Conservation (phyloP, 1,284 basidiomycete genomes). For the Cutaneotrichosporon sp. region DNA sequence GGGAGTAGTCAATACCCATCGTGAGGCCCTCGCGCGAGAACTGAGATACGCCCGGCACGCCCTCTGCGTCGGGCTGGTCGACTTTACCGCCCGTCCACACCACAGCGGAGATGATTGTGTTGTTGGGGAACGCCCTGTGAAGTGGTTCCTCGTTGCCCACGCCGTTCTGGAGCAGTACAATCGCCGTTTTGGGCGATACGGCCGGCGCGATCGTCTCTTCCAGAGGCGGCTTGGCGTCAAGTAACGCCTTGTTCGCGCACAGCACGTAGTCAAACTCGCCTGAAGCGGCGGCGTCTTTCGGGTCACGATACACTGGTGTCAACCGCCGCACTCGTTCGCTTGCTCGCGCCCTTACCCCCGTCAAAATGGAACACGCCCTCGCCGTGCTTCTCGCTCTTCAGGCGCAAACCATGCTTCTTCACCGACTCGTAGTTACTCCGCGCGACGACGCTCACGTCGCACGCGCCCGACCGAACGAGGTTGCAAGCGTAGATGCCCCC, state of each 20-base stretch:
- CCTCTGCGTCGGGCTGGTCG: conserved; percentile 21
- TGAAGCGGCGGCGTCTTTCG: conserved; percentile 39
- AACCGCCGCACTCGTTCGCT: not conserved
- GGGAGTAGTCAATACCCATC: conserved; percentile 45
- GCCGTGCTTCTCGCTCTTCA: conserved; percentile 43
- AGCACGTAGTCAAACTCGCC: conserved; percentile 44
- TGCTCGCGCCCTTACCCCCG: conserved; percentile 38
- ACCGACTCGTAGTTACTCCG: conserved; percentile 49
- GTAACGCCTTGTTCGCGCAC: conserved; percentile 48
- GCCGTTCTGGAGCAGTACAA: conserved; percentile 53
- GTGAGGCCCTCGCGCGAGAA: conserved; percentile 46
- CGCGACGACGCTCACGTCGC: conserved; percentile 49
- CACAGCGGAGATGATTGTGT: conserved; percentile 50
- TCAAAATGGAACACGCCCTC: conserved; percentile 39
- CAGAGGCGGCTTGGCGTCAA: conserved; percentile 42
- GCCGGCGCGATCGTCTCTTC: conserved; percentile 41
- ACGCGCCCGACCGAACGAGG: conserved; percentile 42
- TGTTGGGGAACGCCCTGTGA: conserved; percentile 45
- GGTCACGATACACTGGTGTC: conserved; percentile 35
- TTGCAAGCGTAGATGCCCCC: conserved; percentile 52
- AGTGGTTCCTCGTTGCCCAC: conserved; percentile 52
- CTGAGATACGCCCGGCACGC: conserved; percentile 34
- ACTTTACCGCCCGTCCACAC: conserved; percentile 50
- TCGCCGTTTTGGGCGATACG: conserved; percentile 37
- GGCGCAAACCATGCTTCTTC: conserved; percentile 38